Percentiles rank a stretch among this genome's conserved stretches.
Conservation (phyloP, 768 basidiomycete species). For the Trametes punicea region DNA sequence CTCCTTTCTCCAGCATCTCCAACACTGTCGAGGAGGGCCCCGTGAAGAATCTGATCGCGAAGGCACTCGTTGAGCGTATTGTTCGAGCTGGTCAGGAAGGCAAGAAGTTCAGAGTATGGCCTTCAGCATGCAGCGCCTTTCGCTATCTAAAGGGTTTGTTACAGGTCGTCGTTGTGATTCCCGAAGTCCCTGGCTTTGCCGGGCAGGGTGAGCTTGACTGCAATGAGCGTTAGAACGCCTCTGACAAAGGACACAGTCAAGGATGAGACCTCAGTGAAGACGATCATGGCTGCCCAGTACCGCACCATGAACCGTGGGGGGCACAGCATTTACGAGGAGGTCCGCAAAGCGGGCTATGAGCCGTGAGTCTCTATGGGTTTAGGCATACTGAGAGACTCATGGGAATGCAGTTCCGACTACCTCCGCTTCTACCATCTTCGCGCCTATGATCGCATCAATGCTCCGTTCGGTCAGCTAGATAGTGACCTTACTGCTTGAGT, state of each 20-base stretch:
- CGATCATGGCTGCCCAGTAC: conserved; percentile 86
- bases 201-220: conserved; percentile 36
- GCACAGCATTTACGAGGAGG: conserved; percentile 78
- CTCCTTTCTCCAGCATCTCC: conserved; percentile 83
- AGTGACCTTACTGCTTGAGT: not conserved
- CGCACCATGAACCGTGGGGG: conserved; percentile 90
- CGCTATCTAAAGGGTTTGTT: no score
- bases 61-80: conserved; percentile 81
- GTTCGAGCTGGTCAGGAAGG: conserved; percentile 69
- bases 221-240: no score
- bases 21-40: conserved; percentile 53
- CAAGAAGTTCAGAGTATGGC: conserved; percentile 69
- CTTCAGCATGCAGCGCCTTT: no score
- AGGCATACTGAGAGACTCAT: not conserved
- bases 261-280: conserved; percentile 58
- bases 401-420: conserved; percentile 58
- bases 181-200: conserved; percentile 89
- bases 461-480: conserved; percentile 55
- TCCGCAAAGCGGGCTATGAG: conserved; percentile 73
- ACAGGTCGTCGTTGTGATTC: conserved; percentile 83
- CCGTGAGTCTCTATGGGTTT: conserved; percentile 42
- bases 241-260: conserved; percentile 49
- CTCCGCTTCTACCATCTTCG: conserved; percentile 93
- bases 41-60: conserved; percentile 81
- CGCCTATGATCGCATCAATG: conserved; percentile 87